Evolutionary conservation across 2,329 filamentous ascomycete genomes (phyloP), one percentile per base, ranked within the genome.

Genomic region (Ascochyta fabae): DNA sequence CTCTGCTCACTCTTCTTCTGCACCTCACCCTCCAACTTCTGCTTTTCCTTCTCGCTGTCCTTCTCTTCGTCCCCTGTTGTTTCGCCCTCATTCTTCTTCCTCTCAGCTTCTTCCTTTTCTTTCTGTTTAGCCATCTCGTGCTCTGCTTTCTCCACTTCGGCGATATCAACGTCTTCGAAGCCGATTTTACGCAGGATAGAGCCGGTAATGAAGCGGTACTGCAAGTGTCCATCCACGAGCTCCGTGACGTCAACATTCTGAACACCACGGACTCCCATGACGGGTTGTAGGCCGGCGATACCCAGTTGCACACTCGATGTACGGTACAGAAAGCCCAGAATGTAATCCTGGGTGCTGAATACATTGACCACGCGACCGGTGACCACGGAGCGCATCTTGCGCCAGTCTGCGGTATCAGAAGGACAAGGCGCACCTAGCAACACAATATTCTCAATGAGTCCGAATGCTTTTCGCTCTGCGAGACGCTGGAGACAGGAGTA

Each of bases 311-410:
- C 84, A 55, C 88, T 92, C 36, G 90, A 92, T 2, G 91, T 88
- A 40, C 93, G 87, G 73, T 97, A 96, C 16, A 96, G 80, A 71
- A 96, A 94, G 1, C 87, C 92, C 1, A 97, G 85, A 29, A 97
- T 87, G 68, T 91, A 90, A 75, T 97, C 93, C 57, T 95, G 93
- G 48, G 88, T 86, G 1, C 91, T 94, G 76, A 89, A 96, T 8
- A 94, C 91, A 65, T 97, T 97, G 65, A 96, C 89, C 7, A 96
- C 82, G 53, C 89, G 85, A 2, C 93, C 92, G 1, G 88, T 86
- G 0, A 96, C 92, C 0, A 94, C 91, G 40, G 85, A 86, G 27
- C 91, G 86, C 62, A 96, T 86, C 34, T 85, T 81, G 40, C 88
- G 84, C 93, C 93, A 97, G 63, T 92, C 86, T 1, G 82, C 81